Evolutionary conservation across 495 filamentous ascomycete genomes (phyloP).

Genomic region (Penicillium canariense): DNA sequence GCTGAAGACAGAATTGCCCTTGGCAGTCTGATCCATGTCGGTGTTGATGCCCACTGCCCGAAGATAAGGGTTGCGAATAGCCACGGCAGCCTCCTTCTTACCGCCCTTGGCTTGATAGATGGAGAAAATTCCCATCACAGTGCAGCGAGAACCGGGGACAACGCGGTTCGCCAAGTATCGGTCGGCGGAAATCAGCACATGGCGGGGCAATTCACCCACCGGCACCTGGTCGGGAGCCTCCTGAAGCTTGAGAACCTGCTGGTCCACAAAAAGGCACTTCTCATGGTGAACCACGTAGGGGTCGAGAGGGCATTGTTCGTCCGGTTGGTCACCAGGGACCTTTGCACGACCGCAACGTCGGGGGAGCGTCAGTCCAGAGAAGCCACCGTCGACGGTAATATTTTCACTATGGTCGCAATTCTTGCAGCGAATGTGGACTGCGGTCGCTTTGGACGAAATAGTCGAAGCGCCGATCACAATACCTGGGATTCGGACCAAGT

Average conservation of each 20-base stretch:
- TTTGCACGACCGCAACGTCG: constrained; percentile 66
- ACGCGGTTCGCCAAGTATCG: constrained; percentile 95
- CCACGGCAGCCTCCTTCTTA: constrained; percentile 83
- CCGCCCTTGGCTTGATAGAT: constrained; percentile 91
- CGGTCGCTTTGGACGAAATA: constrained; percentile 90
- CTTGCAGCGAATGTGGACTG: constrained; percentile 83
- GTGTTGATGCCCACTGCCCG: constrained; percentile 89
- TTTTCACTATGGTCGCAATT: constrained; percentile 75
- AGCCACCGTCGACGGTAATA: constrained; percentile 75
- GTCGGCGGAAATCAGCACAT: constrained; percentile 92
- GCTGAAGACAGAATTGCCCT: constrained; percentile 80
- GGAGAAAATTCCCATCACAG: constrained; percentile 95
- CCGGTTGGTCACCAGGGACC: constrained; percentile 53
- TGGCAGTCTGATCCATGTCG: constrained; percentile 85
- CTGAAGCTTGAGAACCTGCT: constrained; percentile 97
- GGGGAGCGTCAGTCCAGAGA: constrained; percentile 80
- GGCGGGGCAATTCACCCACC: constrained; percentile 92
- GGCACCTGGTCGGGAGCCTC: constrained; percentile 98
- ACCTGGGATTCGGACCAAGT: constrained; percentile 92
- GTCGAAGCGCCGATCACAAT: constrained; percentile 98
- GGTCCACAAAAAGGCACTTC: constrained; percentile 92
- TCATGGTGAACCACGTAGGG: constrained; percentile 96
- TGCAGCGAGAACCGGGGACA: constrained; percentile 92
- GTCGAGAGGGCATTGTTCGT: constrained; percentile 81
- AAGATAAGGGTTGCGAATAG: constrained; percentile 95